Evolutionary conservation across 2,329 filamentous ascomycete genomes (phyloP).

Genomic region (Raffaelea arxii): DNA sequence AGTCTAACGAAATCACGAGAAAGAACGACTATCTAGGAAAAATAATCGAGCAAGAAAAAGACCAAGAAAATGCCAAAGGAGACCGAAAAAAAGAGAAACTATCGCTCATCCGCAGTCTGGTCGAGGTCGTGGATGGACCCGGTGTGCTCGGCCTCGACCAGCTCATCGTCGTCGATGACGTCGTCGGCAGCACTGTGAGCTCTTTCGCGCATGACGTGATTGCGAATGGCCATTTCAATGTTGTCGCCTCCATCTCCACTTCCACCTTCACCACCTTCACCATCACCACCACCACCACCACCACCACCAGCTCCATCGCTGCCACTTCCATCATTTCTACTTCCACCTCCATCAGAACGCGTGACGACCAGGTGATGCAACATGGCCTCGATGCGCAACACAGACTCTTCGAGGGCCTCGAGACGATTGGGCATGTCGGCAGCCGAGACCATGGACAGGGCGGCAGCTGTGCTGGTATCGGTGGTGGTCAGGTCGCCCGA

Average conservation of each 20-base stretch:
- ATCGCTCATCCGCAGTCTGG: constrained; percentile 8
- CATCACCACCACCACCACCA: no score
- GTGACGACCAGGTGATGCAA: constrained; percentile 16
- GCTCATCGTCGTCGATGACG: constrained; percentile 11
- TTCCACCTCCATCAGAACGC: background rate
- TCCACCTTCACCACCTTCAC: no score
- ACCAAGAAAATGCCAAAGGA: no score
- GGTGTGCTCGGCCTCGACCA: constrained; percentile 8
- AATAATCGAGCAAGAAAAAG: no score
- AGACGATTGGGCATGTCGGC: constrained; percentile 35
- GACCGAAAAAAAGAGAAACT: no score
- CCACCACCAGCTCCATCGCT: no score
- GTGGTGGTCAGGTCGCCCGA: background rate
- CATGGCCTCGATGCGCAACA: constrained; percentile 25
- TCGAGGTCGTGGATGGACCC: constrained; percentile 14
- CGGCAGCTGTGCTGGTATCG: background rate
- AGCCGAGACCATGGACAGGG: constrained; percentile 6
- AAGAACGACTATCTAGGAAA: background rate
- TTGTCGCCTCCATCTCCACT: background rate
- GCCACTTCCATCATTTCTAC: background rate
- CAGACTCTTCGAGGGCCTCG: constrained; percentile 38
- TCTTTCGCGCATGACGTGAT: background rate
- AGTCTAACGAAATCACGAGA: no score
- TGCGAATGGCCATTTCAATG: background rate
- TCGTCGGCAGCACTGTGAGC: constrained; percentile 5